Evolutionary conservation across 306 rosid genomes (phyloP), one percentile per base, ranked within the genome.

Genomic region (Lathyrus tuberosus): DNA sequence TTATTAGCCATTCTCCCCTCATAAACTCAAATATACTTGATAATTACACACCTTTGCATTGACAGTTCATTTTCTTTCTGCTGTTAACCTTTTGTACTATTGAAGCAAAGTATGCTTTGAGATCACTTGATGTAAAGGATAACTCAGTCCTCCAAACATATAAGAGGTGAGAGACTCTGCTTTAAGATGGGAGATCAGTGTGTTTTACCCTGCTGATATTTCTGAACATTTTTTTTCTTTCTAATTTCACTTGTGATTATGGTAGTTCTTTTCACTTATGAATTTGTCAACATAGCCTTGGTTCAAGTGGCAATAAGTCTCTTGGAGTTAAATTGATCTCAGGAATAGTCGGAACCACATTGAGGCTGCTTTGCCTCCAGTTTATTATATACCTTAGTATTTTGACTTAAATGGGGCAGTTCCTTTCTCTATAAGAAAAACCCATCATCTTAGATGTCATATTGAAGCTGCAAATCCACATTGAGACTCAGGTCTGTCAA

Each of bases 281-380:
- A 31, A 9, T 74, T 41, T 41, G 30, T 52, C 13, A 52, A 10
- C 56, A 41, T 41, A 69, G 43, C 22, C 22, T 35, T 48, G 33
- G 51, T 46, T 47, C 48, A 16, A 30, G 33, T 30, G 20, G 66
- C 47, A 61, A 59, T 40, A 8, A 69, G 65, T 62, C 54, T 59
- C 16, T 28, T 20, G 69, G 43, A 58, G 37, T 60, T 33, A 37
- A 67, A 37, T 37, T 67, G 70, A 60, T 59, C 57, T 53, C 10
- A 52, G 43, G 24, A 22, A 31, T 4, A 31, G 35, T 31, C 38
- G 2, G 8, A 67, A 58, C 64, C 40, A 18, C 43, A 13, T 41
- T 48, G 41, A 12, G 44, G 70, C 17, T 68, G 37, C 61, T 15
- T 38, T 60, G 63, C 41, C 71, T 69, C 26, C 33, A 8, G 58